These are phyloP conservation scores for Anastatica hierochuntica DNA, from an alignment of 345 rosid genomes.

Conservation along the genomic window DNA sequence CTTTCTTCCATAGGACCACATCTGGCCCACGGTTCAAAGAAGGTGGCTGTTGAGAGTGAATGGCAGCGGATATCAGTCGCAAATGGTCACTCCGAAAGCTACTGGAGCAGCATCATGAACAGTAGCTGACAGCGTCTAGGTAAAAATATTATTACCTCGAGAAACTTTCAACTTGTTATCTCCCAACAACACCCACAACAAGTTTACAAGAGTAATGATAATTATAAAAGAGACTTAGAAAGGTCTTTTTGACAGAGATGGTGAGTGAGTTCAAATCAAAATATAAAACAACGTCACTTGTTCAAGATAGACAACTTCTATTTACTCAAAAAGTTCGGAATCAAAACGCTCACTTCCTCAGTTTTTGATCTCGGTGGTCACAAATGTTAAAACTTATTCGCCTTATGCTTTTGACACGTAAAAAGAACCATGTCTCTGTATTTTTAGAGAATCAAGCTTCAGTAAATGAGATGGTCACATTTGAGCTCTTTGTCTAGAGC, in stretches of 20 bases:
- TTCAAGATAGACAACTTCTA: slow-evolving; percentile 32
- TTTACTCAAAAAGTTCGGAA: neutral
- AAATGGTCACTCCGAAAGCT: no score
- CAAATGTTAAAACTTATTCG: neutral
- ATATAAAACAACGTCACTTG: slow-evolving; percentile 8
- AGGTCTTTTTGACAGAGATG: slow-evolving; percentile 6
- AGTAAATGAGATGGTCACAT: neutral
- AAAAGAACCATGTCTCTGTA: neutral
- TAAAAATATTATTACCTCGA: no score
- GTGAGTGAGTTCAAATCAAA: neutral
- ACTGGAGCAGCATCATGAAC: no score
- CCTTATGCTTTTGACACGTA: neutral
- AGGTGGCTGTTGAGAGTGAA: no score
- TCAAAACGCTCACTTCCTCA: slow-evolving; percentile 1
- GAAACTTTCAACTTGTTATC: no score
- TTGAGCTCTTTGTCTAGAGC: neutral
- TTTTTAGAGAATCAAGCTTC: neutral
- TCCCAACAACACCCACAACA: no score
- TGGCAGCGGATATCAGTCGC: no score
- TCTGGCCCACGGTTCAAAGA: no score
- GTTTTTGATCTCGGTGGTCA: slow-evolving; percentile 12
- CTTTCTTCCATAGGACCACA: no score
- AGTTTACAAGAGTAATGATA: no score
- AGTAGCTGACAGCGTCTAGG: no score
- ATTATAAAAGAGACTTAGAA: no score